These are phyloP conservation scores for Beta macrorhiza DNA, from an alignment of 179 eudicot species.

Conservation along the genomic window DNA sequence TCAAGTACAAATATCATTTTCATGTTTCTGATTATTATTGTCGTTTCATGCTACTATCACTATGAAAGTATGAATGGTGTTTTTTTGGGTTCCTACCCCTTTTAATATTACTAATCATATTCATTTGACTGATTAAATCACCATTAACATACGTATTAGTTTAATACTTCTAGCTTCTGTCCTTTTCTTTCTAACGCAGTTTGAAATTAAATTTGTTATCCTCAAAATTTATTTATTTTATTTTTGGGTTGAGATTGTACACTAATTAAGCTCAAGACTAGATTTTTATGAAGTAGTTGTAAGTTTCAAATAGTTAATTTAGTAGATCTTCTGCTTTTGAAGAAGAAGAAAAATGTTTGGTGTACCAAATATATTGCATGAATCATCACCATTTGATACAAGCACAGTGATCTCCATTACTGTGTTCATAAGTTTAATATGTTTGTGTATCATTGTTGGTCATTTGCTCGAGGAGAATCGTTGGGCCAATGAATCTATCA, in stretches of 20 bases:
- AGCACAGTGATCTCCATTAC: slow-evolving; percentile 42
- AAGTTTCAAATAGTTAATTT: neutral
- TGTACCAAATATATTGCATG: slow-evolving; percentile 17
- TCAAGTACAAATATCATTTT: no score
- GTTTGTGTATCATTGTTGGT: slow-evolving; percentile 45
- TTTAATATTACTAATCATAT: neutral
- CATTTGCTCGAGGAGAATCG: slow-evolving; percentile 49
- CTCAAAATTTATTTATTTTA: no score
- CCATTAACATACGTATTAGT: neutral
- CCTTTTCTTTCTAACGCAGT: no score
- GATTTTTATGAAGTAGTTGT: neutral
- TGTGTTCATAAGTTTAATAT: slow-evolving; percentile 39
- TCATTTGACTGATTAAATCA: neutral
- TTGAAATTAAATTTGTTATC: neutral
- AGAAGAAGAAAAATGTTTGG: slow-evolving; percentile 18
- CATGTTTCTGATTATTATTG: no score
- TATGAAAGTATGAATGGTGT: no score
- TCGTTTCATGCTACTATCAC: no score
- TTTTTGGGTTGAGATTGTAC: neutral
- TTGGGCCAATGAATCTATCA: slow-evolving; percentile 53
- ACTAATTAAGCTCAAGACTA: neutral
- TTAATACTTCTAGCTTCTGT: no score
- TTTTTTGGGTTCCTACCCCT: neutral
- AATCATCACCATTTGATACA: slow-evolving; percentile 32
- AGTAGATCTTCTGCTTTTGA: neutral